Evolutionary conservation across 2,329 filamentous ascomycete genomes (phyloP).

Genomic region (Aspergillus texensis): DNA sequence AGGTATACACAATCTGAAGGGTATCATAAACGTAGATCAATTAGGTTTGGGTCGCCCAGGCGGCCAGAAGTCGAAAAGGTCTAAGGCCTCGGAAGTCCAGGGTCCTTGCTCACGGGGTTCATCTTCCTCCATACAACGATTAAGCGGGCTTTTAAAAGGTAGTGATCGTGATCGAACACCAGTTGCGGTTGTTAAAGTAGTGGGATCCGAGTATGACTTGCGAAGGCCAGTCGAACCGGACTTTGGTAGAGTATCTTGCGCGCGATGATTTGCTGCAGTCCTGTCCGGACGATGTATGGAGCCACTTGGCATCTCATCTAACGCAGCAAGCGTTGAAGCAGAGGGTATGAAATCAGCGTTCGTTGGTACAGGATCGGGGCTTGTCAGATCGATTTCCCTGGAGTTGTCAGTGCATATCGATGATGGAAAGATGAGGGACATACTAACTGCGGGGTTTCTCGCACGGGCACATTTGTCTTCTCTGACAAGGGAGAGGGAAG

Average conservation of each 20-base stretch:
- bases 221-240: slow-evolving; percentile 24
- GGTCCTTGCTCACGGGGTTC: slow-evolving; percentile 36
- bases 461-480: not conserved
- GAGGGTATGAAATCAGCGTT: slow-evolving; percentile 32
- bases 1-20: not conserved
- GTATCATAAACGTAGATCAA: slow-evolving; percentile 11
- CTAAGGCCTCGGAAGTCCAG: slow-evolving; percentile 46
- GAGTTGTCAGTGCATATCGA: slow-evolving; percentile 14
- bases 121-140: slow-evolving; percentile 18
- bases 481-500: slow-evolving; percentile 10
- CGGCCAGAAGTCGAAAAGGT: slow-evolving; percentile 49
- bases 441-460: slow-evolving; percentile 33
- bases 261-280: slow-evolving; percentile 3
- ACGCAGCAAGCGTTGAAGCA: slow-evolving; percentile 30
- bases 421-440: slow-evolving; percentile 12
- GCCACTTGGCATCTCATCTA: slow-evolving; percentile 28
- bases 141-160: slow-evolving; percentile 22
- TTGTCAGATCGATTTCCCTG: slow-evolving; percentile 8
- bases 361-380: slow-evolving; percentile 9
- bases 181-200: slow-evolving; percentile 25
- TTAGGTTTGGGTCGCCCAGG: slow-evolving; percentile 39
- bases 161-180: slow-evolving; percentile 17
- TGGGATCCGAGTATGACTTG: slow-evolving; percentile 41
- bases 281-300: not conserved
- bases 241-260: not conserved